These are phyloP conservation scores for Thielaviopsis punctulata DNA, from an alignment of 2,329 filamentous ascomycete species.

Conservation along the genomic window DNA sequence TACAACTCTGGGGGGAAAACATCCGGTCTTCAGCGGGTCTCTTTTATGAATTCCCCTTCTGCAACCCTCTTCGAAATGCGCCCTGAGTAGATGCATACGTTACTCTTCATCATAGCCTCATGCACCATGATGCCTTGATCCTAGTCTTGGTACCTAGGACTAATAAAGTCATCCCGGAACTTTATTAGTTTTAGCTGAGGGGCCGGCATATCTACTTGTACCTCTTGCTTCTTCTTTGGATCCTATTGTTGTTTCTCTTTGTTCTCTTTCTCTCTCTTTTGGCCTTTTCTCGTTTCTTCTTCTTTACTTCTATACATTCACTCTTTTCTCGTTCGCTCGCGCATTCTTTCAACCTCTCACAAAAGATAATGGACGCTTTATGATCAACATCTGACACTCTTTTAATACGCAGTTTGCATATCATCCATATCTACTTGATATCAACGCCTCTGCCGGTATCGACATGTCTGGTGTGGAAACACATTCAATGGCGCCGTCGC, in stretches of 20 bases:
- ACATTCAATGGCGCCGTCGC: not conserved
- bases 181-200: not conserved
- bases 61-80: no score
- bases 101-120: no score
- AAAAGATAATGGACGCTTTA: not conserved
- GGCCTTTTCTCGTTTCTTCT: not conserved
- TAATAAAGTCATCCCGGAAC: not conserved
- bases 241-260: not conserved
- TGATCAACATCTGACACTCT: not conserved
- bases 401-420: not conserved
- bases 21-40: no score
- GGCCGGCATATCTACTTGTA: no score
- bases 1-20: no score
- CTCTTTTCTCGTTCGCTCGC: not conserved
- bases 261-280: not conserved
- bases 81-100: no score
- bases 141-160: no score
- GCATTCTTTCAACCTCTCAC: not conserved
- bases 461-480: not conserved
- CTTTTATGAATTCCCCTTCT: no score
- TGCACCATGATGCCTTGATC: no score
- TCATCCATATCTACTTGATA: not conserved
- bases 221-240: not conserved
- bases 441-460: not conserved
- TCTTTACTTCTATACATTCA: not conserved